phyloP scores from a whole-genome alignment of 1,284 basidiomycete genomes.

The Pseudozyma hubeiensis region DNA sequence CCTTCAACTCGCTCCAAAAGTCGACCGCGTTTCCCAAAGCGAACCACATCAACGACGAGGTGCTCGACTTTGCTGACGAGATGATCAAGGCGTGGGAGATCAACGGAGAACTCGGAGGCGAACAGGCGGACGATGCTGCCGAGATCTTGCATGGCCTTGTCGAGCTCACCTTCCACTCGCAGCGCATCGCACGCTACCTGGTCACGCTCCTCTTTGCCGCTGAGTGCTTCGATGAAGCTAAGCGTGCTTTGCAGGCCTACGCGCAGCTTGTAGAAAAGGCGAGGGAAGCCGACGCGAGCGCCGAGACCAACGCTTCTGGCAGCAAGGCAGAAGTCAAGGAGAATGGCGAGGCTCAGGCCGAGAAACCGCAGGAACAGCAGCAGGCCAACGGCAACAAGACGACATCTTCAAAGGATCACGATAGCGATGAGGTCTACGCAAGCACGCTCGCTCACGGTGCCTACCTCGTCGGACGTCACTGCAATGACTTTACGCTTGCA shows the following conservation, averaged over 20 bases:
- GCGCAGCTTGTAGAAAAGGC: constrained; percentile 64
- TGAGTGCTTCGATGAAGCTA: constrained; percentile 62
- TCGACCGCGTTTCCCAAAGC: constrained; percentile 84
- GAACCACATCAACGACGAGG: constrained; percentile 81
- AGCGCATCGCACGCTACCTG: constrained; percentile 60
- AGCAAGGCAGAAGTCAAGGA: constrained; percentile 11
- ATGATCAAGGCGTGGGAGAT: constrained; percentile 83
- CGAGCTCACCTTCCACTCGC: constrained; percentile 64
- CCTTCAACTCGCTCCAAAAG: constrained; percentile 48
- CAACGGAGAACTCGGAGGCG: constrained; percentile 61
- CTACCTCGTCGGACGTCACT: constrained; percentile 43
- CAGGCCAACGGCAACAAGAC: constrained; percentile 15
- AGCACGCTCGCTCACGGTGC: constrained; percentile 59
- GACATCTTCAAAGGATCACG: constrained; percentile 31
- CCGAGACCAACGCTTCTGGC: constrained; percentile 17
- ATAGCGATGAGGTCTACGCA: constrained; percentile 54
- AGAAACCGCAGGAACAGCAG: constrained; percentile 3
- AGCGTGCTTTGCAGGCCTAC: constrained; percentile 58
- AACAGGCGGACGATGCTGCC: constrained; percentile 62
- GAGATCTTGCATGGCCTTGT: constrained; percentile 62
- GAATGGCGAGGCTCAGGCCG: constrained; percentile 19
- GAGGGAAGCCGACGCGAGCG: constrained; percentile 45
- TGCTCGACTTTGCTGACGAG: constrained; percentile 85
- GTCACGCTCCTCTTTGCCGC: constrained; percentile 61
- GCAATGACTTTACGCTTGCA: constrained; percentile 45